A percentile compares a stretch with the other conserved stretches of the same genome.
Evolutionary conservation across 768 basidiomycete species (phyloP).

Genomic region (Trametes punicea): DNA sequence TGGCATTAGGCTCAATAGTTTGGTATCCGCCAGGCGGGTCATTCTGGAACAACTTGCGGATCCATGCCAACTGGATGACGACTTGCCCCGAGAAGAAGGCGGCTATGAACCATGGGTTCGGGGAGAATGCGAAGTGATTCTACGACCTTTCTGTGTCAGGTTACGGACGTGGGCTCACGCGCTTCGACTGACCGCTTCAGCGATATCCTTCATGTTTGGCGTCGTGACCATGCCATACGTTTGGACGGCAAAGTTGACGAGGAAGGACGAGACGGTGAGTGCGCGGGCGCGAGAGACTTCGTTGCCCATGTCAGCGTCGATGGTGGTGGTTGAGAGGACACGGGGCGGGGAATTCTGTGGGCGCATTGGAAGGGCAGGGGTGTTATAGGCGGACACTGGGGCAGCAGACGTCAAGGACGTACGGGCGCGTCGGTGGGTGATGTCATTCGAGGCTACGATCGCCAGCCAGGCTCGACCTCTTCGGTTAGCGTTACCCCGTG

Average conservation of each 20-base stretch:
- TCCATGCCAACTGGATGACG: constrained; percentile 28
- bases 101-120: constrained; percentile 32
- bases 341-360: too few relatives aligned
- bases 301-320: constrained; percentile 24
- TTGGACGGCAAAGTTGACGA: constrained; percentile 29
- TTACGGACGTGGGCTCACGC: background rate
- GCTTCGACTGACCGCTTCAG: constrained; percentile 27
- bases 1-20: background rate
- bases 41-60: constrained; percentile 28
- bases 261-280: constrained; percentile 29
- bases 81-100: constrained; percentile 32
- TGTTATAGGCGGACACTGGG: background rate
- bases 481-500: background rate
- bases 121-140: constrained; percentile 35
- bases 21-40: constrained; percentile 14
- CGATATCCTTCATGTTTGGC: constrained; percentile 34
- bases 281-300: constrained; percentile 26
- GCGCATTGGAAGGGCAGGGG: too few relatives aligned
- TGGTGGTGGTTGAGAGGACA: background rate
- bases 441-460: constrained; percentile 1
- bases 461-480: background rate
- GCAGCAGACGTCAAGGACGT: background rate
- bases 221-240: constrained; percentile 28
- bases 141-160: constrained; percentile 7
- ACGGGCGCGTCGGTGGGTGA: background rate